These are phyloP conservation scores for Nothopassalora personata DNA, from an alignment of 2,329 filamentous ascomycete genomes.

Conservation along the genomic window DNA sequence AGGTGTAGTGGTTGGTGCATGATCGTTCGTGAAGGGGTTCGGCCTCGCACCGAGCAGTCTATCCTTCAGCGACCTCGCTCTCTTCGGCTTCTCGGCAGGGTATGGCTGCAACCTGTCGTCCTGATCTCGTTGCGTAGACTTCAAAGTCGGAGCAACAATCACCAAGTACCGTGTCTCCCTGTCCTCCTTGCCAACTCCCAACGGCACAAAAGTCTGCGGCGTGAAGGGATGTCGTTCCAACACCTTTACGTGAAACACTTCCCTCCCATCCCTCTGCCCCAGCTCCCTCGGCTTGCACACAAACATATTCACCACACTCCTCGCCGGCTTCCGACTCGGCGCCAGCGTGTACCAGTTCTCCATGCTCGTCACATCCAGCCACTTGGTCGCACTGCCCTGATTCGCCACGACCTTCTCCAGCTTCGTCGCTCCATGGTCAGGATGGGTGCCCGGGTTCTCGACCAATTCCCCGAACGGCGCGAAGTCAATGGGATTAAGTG, in stretches of 20 bases:
- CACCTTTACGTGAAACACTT: conserved; percentile 60
- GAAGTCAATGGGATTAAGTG: conserved; percentile 66
- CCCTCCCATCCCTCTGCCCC: conserved; percentile 28
- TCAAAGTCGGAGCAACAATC: conserved; percentile 76
- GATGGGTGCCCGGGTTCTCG: conserved; percentile 55
- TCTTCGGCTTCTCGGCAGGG: conserved; percentile 36
- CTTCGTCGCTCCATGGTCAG: conserved; percentile 28
- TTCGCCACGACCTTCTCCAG: conserved; percentile 60
- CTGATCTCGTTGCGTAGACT: conserved; percentile 31
- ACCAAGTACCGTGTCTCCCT: conserved; percentile 63
- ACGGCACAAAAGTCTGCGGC: conserved; percentile 84
- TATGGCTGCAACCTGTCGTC: conserved; percentile 15
- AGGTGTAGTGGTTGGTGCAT: conserved; percentile 31
- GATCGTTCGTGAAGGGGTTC: conserved; percentile 48
- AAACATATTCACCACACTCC: conserved; percentile 79
- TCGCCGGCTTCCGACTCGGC: conserved; percentile 52
- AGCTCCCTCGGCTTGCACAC: conserved; percentile 66
- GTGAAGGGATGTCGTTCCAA: conserved; percentile 93
- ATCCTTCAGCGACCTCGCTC: conserved; percentile 31
- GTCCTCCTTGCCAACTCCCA: conserved; percentile 52
- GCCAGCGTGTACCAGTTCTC: conserved; percentile 64
- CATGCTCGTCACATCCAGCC: conserved; percentile 70
- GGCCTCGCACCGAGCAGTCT: conserved; percentile 40
- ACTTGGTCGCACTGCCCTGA: conserved; percentile 85
- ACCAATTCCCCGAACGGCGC: conserved; percentile 78